Percentiles rank a stretch among this genome's conserved stretches.
Evolutionary conservation across 331 rosid genomes (phyloP).

Genomic region (Erythrophleum ivorense): DNA sequence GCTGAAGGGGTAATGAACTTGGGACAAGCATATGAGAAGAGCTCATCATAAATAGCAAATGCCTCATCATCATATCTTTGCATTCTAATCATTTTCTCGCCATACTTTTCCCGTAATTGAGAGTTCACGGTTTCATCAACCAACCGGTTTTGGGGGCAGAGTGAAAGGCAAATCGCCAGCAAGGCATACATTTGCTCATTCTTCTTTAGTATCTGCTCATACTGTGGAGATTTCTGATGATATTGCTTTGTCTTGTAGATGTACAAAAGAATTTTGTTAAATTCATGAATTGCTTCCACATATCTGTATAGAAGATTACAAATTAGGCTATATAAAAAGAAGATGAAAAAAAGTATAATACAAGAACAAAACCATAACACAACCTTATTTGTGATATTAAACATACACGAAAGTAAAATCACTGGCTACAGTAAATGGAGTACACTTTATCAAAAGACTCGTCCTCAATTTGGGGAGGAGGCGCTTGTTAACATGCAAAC

Average conservation of each 20-base stretch:
- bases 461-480: neutral
- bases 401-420: neutral
- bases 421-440: neutral
- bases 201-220: constrained; percentile 95
- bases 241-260: constrained; percentile 78
- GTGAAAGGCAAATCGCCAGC: constrained; percentile 92
- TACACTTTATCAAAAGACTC: neutral
- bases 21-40: constrained; percentile 98
- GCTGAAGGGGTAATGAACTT: constrained; percentile 97
- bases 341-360: neutral
- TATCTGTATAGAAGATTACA: constrained; percentile 57
- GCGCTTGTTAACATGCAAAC: neutral
- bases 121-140: constrained; percentile 91
- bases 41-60: constrained; percentile 93
- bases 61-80: constrained; percentile 96
- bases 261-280: constrained; percentile 86
- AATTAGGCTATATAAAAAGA: constrained; percentile 2
- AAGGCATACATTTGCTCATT: constrained; percentile 99
- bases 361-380: neutral
- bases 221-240: constrained; percentile 94
- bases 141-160: constrained; percentile 88
- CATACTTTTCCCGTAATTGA: constrained; percentile 94
- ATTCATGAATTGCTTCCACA: constrained; percentile 94
- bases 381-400: neutral
- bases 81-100: constrained; percentile 97